Percentiles rank a stretch among this genome's conserved stretches.
phyloP scores from a whole-genome alignment of 192 early-diverging fungal species.

The Powellomyces hirtus region DNA sequence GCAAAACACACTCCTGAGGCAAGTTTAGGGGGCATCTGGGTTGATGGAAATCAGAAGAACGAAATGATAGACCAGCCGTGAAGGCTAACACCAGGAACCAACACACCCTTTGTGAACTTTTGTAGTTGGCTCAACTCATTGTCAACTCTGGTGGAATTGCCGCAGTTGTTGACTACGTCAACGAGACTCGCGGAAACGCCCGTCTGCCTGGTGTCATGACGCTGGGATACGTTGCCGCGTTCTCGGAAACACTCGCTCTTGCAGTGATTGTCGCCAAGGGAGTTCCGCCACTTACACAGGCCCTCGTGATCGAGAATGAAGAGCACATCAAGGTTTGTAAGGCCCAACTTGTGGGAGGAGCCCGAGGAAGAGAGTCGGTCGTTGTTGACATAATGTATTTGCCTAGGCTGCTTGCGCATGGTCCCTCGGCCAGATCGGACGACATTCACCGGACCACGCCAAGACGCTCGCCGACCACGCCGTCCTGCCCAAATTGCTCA shows the following conservation, averaged over 20 bases:
- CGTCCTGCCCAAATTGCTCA: slow-evolving; percentile 53
- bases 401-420: slow-evolving; percentile 52
- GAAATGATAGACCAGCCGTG: too few species aligned
- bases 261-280: slow-evolving; percentile 59
- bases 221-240: slow-evolving; percentile 59
- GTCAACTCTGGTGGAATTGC: slow-evolving; percentile 61
- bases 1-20: slow-evolving; percentile 63
- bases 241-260: slow-evolving; percentile 57
- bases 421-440: slow-evolving; percentile 59
- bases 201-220: slow-evolving; percentile 60
- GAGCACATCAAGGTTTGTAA: slow-evolving; percentile 57
- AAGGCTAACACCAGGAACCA: too few species aligned
- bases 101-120: not conserved
- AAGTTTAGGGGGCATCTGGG: too few species aligned
- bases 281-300: slow-evolving; percentile 46
- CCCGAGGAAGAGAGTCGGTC: too few species aligned
- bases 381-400: too few species aligned
- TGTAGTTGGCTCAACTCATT: slow-evolving; percentile 55
- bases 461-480: slow-evolving; percentile 54
- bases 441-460: slow-evolving; percentile 61
- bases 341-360: too few species aligned
- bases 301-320: slow-evolving; percentile 48
- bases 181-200: slow-evolving; percentile 47
- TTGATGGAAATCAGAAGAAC: too few species aligned
- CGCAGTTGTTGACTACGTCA: slow-evolving; percentile 56